Percentiles rank a stretch among this genome's conserved stretches.
phyloP scores from a whole-genome alignment of 2,329 filamentous ascomycete genomes.

The Curvularia hawaiiensis region DNA sequence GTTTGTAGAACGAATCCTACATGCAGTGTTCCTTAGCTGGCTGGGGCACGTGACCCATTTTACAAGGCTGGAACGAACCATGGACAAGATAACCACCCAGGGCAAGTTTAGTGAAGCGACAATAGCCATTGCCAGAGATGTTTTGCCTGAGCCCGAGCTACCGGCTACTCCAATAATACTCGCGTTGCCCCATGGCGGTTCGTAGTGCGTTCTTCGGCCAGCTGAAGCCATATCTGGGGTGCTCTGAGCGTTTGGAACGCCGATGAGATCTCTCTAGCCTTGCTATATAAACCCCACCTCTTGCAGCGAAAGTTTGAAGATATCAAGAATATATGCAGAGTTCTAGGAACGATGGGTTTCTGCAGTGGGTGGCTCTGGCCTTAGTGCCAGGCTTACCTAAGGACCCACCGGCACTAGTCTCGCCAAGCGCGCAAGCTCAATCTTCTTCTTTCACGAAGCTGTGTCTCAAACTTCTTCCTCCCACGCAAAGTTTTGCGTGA shows the following conservation, averaged over 20 bases:
- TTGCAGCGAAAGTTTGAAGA: constrained; percentile 18
- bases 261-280: constrained; percentile 7
- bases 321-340: constrained; percentile 22
- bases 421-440: constrained; percentile 35
- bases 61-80: constrained; percentile 62
- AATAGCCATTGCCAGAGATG: constrained; percentile 89
- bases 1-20: constrained; percentile 97
- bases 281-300: constrained; percentile 11
- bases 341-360: constrained; percentile 18
- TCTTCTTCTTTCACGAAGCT: constrained; percentile 33
- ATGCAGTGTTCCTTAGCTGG: constrained; percentile 21
- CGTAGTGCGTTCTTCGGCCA: constrained; percentile 69
- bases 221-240: constrained; percentile 29
- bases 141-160: constrained; percentile 94
- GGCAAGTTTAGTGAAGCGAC: constrained; percentile 88
- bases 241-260: not conserved
- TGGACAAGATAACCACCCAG: constrained; percentile 97
- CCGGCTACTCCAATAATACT: constrained; percentile 97
- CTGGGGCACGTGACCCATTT: constrained; percentile 32
- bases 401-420: constrained; percentile 20
- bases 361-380: constrained; percentile 19
- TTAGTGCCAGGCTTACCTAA: constrained; percentile 24
- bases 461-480: constrained; percentile 26
- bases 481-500: constrained; percentile 38
- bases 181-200: constrained; percentile 93